Evolutionary conservation across 208 protist genomes (phyloP).

Genomic region (Leptomonas pyrrhocoris): DNA sequence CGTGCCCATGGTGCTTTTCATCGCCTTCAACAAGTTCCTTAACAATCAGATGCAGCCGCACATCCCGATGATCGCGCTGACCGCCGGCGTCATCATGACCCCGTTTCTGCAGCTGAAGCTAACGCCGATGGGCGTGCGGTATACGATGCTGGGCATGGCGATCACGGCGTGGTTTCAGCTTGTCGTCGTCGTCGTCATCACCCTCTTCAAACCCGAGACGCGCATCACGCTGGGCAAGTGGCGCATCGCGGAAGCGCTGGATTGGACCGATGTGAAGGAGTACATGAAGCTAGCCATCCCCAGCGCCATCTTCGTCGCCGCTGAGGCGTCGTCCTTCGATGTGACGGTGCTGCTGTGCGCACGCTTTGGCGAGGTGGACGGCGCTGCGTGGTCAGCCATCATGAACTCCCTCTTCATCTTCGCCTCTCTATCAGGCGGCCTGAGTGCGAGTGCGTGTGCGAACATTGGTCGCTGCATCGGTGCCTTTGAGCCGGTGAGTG

Average conservation of each 20-base stretch:
- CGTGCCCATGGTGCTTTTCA: slow-evolving; percentile 66
- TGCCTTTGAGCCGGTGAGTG: slow-evolving; percentile 52
- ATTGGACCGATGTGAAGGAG: slow-evolving; percentile 68
- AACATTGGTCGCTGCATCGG: slow-evolving; percentile 85
- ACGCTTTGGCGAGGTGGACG: slow-evolving; percentile 60
- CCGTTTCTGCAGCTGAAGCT: slow-evolving; percentile 71
- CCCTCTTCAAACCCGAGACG: slow-evolving; percentile 64
- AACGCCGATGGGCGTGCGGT: slow-evolving; percentile 76
- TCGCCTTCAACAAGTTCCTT: slow-evolving; percentile 84
- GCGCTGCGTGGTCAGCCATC: slow-evolving; percentile 79
- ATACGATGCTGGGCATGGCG: slow-evolving; percentile 85
- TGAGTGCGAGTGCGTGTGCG: slow-evolving; percentile 78
- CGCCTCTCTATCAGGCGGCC: slow-evolving; percentile 64
- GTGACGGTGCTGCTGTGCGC: slow-evolving; percentile 75
- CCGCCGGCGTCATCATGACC: slow-evolving; percentile 65
- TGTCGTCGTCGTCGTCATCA: slow-evolving; percentile 60
- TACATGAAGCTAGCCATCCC: slow-evolving; percentile 84
- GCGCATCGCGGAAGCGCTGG: slow-evolving; percentile 66
- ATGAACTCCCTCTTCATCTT: slow-evolving; percentile 86
- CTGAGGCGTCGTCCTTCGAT: slow-evolving; percentile 86
- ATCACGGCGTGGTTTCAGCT: slow-evolving; percentile 83
- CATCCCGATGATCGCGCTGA: slow-evolving; percentile 81
- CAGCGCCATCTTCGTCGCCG: slow-evolving; percentile 86
- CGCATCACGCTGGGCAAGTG: slow-evolving; percentile 69
- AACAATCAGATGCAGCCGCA: slow-evolving; percentile 88